Evolutionary conservation across 805 yeast genomes (phyloP).

Genomic region (Pichia ethanolica): DNA sequence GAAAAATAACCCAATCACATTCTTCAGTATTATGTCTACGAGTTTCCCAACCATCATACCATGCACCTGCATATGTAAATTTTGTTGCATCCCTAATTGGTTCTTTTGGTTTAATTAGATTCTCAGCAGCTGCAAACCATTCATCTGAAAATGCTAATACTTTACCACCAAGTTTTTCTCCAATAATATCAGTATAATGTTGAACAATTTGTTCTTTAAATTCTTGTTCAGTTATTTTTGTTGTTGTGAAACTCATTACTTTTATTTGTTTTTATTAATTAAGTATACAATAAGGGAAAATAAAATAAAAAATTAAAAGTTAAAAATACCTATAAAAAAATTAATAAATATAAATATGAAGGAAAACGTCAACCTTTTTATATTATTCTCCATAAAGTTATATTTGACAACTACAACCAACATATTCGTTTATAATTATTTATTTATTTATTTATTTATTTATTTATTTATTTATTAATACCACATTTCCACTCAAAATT

Average conservation of each 20-base stretch:
- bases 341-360: no score
- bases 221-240: constrained; percentile 26
- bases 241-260: constrained; percentile 4
- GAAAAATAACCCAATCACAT: constrained; percentile 81
- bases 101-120: constrained; percentile 70
- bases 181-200: constrained; percentile 70
- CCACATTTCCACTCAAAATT: no score
- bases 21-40: constrained; percentile 82
- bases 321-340: no score
- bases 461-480: no score
- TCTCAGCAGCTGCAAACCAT: constrained; percentile 92
- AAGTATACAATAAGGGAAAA: no score
- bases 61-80: constrained; percentile 82
- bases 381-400: no score
- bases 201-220: constrained; percentile 42
- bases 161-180: constrained; percentile 75
- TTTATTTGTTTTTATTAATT: no score
- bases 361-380: no score
- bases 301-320: no score
- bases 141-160: constrained; percentile 71
- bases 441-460: no score
- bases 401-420: no score
- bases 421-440: no score
- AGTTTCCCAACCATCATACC: constrained; percentile 99
- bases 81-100: constrained; percentile 78